phyloP scores from a whole-genome alignment of 2,329 filamentous ascomycete genomes.

The Beauveria australis region DNA sequence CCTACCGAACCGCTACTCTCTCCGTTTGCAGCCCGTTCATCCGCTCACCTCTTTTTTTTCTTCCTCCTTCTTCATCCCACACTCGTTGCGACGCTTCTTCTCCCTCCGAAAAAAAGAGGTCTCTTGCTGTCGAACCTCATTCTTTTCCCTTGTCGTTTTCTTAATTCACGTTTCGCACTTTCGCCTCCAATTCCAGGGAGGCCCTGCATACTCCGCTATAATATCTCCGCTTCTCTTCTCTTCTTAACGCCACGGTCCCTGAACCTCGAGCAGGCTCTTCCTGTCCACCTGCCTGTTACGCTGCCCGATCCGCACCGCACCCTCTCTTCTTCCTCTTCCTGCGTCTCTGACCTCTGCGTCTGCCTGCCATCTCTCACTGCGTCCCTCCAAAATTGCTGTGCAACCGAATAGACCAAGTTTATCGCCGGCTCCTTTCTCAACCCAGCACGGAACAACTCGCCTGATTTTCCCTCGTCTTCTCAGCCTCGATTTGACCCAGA shows the following conservation, averaged over 20 bases:
- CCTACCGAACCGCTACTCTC: background rate
- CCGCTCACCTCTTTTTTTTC: background rate
- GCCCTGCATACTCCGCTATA: constrained; percentile 4
- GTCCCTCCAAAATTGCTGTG: background rate
- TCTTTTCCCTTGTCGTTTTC: background rate
- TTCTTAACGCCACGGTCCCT: constrained; percentile 4
- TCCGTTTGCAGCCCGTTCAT: background rate
- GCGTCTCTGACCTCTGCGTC: background rate
- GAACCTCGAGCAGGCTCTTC: background rate
- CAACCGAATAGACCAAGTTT: background rate
- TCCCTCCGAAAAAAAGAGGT: background rate
- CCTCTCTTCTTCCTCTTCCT: background rate
- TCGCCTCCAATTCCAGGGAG: constrained; percentile 4
- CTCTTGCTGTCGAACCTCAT: background rate
- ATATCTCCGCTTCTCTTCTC: background rate
- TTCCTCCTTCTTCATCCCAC: background rate
- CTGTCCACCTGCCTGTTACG: background rate
- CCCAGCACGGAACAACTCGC: background rate
- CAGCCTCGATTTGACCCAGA: background rate
- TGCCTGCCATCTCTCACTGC: background rate
- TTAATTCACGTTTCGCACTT: constrained; percentile 1
- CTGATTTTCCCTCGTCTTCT: background rate
- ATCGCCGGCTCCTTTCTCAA: background rate
- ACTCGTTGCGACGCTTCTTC: background rate
- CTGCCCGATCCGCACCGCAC: background rate